Evolutionary conservation across 176 grass and related monocot genomes (phyloP), one percentile per base, ranked within the genome.

Genomic region (Elaeis guineensis): DNA sequence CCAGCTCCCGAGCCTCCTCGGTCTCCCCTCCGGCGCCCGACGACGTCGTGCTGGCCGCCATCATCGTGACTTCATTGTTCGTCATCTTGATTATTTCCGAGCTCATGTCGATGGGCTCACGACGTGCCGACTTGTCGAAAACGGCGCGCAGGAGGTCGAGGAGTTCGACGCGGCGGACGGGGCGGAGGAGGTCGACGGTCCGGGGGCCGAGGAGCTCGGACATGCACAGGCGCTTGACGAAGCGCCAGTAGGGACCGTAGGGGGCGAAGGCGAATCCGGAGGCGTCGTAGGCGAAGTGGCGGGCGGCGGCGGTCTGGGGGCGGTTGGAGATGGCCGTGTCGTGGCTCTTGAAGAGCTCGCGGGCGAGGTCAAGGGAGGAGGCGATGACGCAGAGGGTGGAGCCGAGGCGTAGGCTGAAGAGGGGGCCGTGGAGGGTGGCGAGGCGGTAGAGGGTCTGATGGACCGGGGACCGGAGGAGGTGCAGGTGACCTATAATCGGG

Each of bases 221-320:
- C 79, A 86, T 77, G 75, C 87, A 90, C 9, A 90, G 71, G 0
- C 81, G 61, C 67, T 85, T 85, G 49, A 90, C 26, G 82, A 90
- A 90, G 50, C 82, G 71, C 82, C 78, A 86, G 63, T 90, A 72
- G 14, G 67, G 72, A 35, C 78, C 58, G 44, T 85, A 82, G 7
- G 87, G 79, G 3, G 87, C 87, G 70, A 90, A 85, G 35, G 77
- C 82, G 26, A 90, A 86, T 14, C 75, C 87, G 6, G 67, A 57
- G 4, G 66, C 54, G 58, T 63, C 69, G 58, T 90, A 86, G 19
- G 82, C 75, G 18, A 90, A 72, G 17, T 71, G 70, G 3, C 87
- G 72, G 5, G 79, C 20, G 0, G 76, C 87, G 4, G 49, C 69
- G 2, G 79, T 72, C 3, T 69, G 66, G 0, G 82, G 76, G 0